phyloP scores from a whole-genome alignment of 2,329 filamentous ascomycete species.

The Catunica adiposa region DNA sequence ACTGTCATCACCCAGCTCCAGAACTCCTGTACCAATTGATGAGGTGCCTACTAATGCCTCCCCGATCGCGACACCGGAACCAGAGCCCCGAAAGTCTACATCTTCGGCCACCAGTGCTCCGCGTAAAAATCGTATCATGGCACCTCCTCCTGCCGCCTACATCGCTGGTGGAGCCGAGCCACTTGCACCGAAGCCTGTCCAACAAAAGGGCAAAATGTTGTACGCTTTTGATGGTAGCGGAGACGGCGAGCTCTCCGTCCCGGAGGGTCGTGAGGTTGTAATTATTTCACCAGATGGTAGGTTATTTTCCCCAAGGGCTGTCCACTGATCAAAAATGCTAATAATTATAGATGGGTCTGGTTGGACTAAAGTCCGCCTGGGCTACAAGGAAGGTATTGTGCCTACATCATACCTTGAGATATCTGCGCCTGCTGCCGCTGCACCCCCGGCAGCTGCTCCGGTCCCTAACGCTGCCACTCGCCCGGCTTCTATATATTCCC shows the following conservation, averaged over 20 bases:
- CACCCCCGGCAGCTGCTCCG: constrained; percentile 15
- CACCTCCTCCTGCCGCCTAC: constrained; percentile 73
- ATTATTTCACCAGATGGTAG: constrained; percentile 80
- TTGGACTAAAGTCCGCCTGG: constrained; percentile 71
- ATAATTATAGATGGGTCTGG: constrained; percentile 61
- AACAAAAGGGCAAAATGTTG: constrained; percentile 68
- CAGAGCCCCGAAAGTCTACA: constrained; percentile 15
- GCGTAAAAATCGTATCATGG: constrained; percentile 61
- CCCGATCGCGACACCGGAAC: constrained; percentile 7
- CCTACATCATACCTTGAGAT: constrained; percentile 73
- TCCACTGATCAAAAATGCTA: constrained; percentile 2
- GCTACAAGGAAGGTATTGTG: constrained; percentile 66
- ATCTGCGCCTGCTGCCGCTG: constrained; percentile 28
- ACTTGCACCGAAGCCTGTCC: constrained; percentile 20
- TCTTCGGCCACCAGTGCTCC: constrained; percentile 15
- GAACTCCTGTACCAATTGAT: constrained; percentile 33
- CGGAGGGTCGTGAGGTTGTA: constrained; percentile 60
- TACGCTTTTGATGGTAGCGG: constrained; percentile 71
- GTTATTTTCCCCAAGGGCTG: constrained; percentile 22
- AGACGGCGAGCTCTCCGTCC: constrained; percentile 64
- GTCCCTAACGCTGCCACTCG: constrained; percentile 30
- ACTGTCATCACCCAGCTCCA: constrained; percentile 12
- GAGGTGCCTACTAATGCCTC: constrained; percentile 24
- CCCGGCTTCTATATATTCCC: constrained; percentile 61
- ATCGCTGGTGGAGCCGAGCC: constrained; percentile 43